Evolutionary conservation across 805 yeast species (phyloP), one percentile per base, ranked within the genome.

Genomic region (Kluyveromyces siamensis): DNA sequence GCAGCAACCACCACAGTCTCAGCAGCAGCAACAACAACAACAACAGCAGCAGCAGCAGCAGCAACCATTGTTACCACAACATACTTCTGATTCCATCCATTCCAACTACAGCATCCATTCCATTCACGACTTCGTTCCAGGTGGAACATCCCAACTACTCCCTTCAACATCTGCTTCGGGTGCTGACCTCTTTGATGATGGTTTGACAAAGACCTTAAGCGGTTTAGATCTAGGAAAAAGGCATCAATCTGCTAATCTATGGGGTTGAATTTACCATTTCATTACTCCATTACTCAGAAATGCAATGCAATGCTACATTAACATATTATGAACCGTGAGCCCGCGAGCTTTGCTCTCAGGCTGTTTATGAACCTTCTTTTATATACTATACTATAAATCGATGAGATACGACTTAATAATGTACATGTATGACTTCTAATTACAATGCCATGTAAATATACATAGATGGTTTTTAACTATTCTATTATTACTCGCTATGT

Each of bases 81-180:
- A 64, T 41, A 65, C 69, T 5, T 59, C 62, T 44, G 67, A 68
- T 4, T 63, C 68, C 2, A 52, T 62, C 5, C 68, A 65, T 39
- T 64, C 70, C 1, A 62, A 62, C 44, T 61, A 57, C 36, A 65
- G 69, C 2, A 41, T 57, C 17, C 67, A 65, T 27, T 65, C 70
- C 8, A 59, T 49, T 42, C 62, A 57, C 47, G 66, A 60, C 37
- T 62, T 55, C 19, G 48, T 45, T 17, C 39, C 46, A 17, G 45
- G 45, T 7, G 17, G 27, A 9, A 18, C 16, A n/a, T 18, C 19
- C 30, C 39, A 33, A n/a, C n/a, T 21, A 11, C 36, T 33, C 30
- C 38, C 18, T 11, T 18, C 38, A 10, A 27, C 27, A 37, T 30
- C 45, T 35, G 14, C 27, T 21, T 17, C 39, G 2, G 27, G 27